A percentile compares a stretch with the other conserved stretches of the same genome.
phyloP scores from a whole-genome alignment of 1,284 basidiomycete species.

The Anthracocystis panici-leucophaei region DNA sequence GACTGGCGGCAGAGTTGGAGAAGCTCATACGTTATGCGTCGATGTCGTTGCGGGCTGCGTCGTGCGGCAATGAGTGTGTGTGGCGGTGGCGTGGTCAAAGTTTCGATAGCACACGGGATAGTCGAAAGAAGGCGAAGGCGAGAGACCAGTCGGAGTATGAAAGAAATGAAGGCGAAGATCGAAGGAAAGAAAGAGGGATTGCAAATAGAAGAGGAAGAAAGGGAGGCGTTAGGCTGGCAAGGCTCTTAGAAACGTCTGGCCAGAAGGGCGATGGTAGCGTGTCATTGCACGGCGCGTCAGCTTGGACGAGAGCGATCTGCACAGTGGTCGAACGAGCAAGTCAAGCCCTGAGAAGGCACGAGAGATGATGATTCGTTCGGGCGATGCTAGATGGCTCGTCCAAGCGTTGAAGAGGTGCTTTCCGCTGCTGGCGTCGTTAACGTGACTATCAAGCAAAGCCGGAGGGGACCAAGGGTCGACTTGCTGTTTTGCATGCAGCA shows the following conservation, averaged over 20 bases:
- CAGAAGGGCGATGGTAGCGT: conserved; percentile 18
- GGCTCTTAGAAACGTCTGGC: conserved; percentile 44
- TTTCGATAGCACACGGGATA: not conserved
- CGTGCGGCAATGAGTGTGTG: not conserved
- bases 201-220: conserved; percentile 3
- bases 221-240: conserved; percentile 26
- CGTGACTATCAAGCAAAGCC: conserved; percentile 35
- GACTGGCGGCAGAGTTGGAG: conserved; percentile 30
- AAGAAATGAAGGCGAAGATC: not conserved
- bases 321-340: not conserved
- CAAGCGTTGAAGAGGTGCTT: conserved; percentile 4
- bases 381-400: not conserved
- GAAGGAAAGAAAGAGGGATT: conserved; percentile 1
- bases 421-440: conserved; percentile 47
- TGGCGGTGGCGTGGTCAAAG: not conserved
- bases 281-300: conserved; percentile 10
- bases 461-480: not conserved
- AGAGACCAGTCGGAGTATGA: not conserved
- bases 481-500: not conserved
- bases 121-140: not conserved
- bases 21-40: conserved; percentile 30
- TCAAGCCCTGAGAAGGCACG: not conserved
- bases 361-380: not conserved
- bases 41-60: conserved; percentile 5
- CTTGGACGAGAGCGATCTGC: conserved; percentile 8